Evolutionary conservation across 208 protist genomes (phyloP), one percentile per base, ranked within the genome.

Genomic region (Porcisia hertigi): DNA sequence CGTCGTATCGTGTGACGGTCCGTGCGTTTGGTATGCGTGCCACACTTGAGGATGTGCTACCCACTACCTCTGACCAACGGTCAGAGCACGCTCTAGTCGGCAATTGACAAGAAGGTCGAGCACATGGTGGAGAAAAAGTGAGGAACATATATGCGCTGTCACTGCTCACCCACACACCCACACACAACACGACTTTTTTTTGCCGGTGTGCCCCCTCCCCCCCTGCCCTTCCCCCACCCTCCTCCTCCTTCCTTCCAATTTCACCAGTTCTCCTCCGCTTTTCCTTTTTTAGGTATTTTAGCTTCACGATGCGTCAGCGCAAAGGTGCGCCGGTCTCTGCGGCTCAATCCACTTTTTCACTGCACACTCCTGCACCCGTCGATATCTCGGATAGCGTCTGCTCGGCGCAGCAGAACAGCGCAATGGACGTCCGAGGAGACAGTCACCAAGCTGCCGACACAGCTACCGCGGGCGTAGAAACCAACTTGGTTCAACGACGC

Each of bases 221-320:
- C n/a, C 23, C 20, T 60, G 16, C 57, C 16, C 14, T 20, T n/a
- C 3, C 47, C 25, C 1, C 23, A 30, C 7, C 20, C 8, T 20
- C 62, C 12, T 30, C 23, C 39, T 45, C 59, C 30, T 30, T 30
- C 30, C 30, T 30, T 30, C 30, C 30, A 30, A 30, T 30, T 30
- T 30, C 30, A 30, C 30, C 30, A 30, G 30, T 30, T 30, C 30
- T 60, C 20, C 23, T 30, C 9, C 4, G 57, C 34, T 30, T 43
- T 55, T 36, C 23, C 39, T 70, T 69, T 30, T 69, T 49, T 55
- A 55, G 25, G 3, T 57, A 41, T 70, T 72, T 1, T n/a, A 47
- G 36, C 47, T 45, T 14, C 69, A 11, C 34, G 30, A 72, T 72
- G 69, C 69, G 69, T 58, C 69, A 72, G 9, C 69, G 69, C 18